Percentiles rank a stretch among this genome's conserved stretches.
Conservation (phyloP, 2,329 filamentous ascomycete species). For the Fusarium armeniacum region DNA sequence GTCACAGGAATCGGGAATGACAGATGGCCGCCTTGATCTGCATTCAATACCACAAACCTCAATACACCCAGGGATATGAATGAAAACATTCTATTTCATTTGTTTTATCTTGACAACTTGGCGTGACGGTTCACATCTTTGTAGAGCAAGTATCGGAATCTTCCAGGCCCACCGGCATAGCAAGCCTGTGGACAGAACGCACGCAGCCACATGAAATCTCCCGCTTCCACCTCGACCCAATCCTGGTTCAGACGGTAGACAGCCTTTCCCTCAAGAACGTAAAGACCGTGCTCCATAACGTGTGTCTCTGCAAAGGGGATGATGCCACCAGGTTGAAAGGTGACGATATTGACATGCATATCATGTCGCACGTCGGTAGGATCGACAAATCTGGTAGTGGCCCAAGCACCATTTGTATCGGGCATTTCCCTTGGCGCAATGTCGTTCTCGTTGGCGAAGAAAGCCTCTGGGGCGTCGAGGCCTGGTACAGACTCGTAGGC, state of each 20-base stretch:
- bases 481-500: constrained; percentile 31
- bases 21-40: no score
- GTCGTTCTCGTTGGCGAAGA: constrained; percentile 34
- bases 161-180: constrained; percentile 34
- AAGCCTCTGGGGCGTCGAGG: constrained; percentile 21
- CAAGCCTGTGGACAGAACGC: constrained; percentile 36
- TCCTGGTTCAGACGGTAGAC: constrained; percentile 34
- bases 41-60: neutral
- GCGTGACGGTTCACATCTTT: constrained; percentile 34
- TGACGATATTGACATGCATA: constrained; percentile 38
- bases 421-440: constrained; percentile 27
- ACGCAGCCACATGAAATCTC: constrained; percentile 36
- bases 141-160: constrained; percentile 29
- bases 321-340: constrained; percentile 28
- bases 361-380: constrained; percentile 29
- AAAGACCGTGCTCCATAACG: constrained; percentile 36
- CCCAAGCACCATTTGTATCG: constrained; percentile 34
- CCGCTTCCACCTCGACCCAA: constrained; percentile 33
- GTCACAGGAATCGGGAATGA: no score
- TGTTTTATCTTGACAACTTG: constrained; percentile 8
- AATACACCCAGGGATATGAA: neutral
- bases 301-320: constrained; percentile 36
- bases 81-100: neutral
- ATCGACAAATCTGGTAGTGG: constrained; percentile 31
- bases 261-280: constrained; percentile 33